Conservation (phyloP, 139 green algal species). For the Pycnococcus provasolii region DNA sequence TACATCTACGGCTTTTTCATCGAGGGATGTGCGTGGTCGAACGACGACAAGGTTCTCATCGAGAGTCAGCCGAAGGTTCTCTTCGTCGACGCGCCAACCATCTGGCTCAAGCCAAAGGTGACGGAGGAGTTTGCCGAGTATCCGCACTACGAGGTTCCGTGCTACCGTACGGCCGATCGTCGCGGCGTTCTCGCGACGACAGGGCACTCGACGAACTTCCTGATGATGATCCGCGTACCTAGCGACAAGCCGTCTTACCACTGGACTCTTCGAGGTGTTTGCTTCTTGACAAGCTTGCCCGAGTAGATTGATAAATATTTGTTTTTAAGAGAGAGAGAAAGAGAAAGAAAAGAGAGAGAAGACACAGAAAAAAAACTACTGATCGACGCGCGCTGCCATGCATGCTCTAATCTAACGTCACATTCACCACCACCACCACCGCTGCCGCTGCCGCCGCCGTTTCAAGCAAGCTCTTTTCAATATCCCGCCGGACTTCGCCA, state of each 20-base stretch:
- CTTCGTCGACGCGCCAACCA: conserved; percentile 27
- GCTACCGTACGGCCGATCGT: conserved; percentile 32
- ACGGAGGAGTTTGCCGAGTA: conserved; percentile 28
- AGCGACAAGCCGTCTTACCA: conserved; percentile 35
- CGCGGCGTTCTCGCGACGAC: conserved; percentile 50
- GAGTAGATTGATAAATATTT: conserved; percentile 1
- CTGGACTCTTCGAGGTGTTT: conserved; percentile 63
- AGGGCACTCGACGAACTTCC: conserved; percentile 76
- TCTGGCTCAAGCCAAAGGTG: conserved; percentile 26
- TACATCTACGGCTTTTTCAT: conserved; percentile 35
- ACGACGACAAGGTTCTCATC: conserved; percentile 16
- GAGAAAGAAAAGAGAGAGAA: too few species aligned
- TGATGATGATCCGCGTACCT: conserved; percentile 58
- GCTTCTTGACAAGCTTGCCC: conserved; percentile 40
- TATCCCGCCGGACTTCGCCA: too few species aligned
- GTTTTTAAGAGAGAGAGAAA: too few species aligned
- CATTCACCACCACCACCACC: too few species aligned
- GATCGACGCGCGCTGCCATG: too few species aligned
- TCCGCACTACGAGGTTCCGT: conserved; percentile 60
- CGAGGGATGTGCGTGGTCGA: conserved; percentile 35
- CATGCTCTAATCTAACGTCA: too few species aligned
- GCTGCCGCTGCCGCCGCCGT: too few species aligned
- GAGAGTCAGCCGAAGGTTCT: conserved; percentile 31
- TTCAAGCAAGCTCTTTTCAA: too few species aligned
- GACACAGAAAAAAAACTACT: too few species aligned